phyloP scores from a whole-genome alignment of 1,284 basidiomycete genomes.

The Lentinus polychrous region DNA sequence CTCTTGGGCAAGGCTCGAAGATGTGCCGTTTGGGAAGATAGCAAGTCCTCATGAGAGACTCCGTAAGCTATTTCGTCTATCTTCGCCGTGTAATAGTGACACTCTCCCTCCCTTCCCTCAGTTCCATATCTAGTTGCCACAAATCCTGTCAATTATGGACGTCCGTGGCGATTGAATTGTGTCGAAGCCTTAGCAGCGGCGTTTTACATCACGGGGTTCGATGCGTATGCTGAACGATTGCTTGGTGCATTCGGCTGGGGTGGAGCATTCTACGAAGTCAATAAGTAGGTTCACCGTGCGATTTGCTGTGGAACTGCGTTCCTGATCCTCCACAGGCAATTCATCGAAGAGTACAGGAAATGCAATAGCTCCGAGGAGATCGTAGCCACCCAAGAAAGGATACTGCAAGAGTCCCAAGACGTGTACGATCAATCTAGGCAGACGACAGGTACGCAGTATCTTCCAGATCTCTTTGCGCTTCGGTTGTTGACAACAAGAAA shows the following conservation, averaged over 20 bases:
- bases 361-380: conserved; percentile 67
- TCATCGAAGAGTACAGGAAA: conserved; percentile 67
- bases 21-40: conserved; percentile 93
- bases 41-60: conserved; percentile 89
- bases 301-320: background rate
- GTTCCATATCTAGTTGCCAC: conserved; percentile 91
- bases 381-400: conserved; percentile 56
- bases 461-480: background rate
- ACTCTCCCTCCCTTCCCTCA: conserved; percentile 24
- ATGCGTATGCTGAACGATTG: conserved; percentile 71
- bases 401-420: conserved; percentile 70
- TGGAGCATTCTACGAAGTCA: conserved; percentile 78
- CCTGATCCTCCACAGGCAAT: conserved; percentile 31
- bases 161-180: conserved; percentile 87
- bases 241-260: conserved; percentile 86
- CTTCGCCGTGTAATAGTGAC: background rate
- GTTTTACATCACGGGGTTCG: conserved; percentile 87
- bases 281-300: conserved; percentile 43
- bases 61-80: conserved; percentile 41
- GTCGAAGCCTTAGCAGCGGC: conserved; percentile 91
- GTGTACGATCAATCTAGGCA: conserved; percentile 49
- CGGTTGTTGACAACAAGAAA: conserved; percentile 3
- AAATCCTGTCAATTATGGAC: conserved; percentile 94
- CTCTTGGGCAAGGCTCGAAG: conserved; percentile 93
- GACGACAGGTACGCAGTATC: conserved; percentile 35